Evolutionary conservation across 257 asterid genomes (phyloP), one percentile per base, ranked within the genome.

Genomic region (Mentha longifolia): DNA sequence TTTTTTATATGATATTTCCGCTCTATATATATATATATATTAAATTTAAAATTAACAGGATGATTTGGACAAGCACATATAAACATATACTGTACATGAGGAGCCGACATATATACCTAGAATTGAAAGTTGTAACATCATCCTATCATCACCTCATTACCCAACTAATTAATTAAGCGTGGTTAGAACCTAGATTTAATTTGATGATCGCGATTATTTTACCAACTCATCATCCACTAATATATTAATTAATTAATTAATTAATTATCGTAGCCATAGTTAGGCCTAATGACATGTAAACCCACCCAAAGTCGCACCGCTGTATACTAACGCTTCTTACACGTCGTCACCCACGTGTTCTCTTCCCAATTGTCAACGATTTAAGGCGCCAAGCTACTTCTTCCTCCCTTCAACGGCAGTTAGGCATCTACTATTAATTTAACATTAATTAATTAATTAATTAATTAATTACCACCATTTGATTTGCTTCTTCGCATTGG

Each of bases 271-370:
- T 16, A 16, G 10, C 6, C 17, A 20, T 69, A 68, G 85, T 92
- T 86, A 86, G 95, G 95, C 87, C 85, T 80, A 70, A 73, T 87
- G 93, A 85, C 96, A 89, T 87, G 91, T 82, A 83, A 83, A 83
- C 84, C 92, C 92, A 84, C 87, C 83, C 49, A 76, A 68, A 58
- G 56, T 74, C 76, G 43, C 52, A 62, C 62, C 69, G 45, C 64
- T 47, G 60, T 50, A 16, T 3, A 60, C 11, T 41, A 74, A 61
- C 74, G 68, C 49, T 35, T 52, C 46, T 12, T 59, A 79, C 78
- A 52, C 78, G 78, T 78, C 73, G 69, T 68, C 25, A 57, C 71
- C 74, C 96, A 88, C 79, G 85, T 82, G 93, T 81, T 77, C 15
- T 28, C n/a, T 15, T 7, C 30, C 68, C 30, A 22, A 79, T 80